These are phyloP conservation scores for Aspergillus floridensis DNA, from an alignment of 2,329 filamentous ascomycete genomes.

Conservation along the genomic window DNA sequence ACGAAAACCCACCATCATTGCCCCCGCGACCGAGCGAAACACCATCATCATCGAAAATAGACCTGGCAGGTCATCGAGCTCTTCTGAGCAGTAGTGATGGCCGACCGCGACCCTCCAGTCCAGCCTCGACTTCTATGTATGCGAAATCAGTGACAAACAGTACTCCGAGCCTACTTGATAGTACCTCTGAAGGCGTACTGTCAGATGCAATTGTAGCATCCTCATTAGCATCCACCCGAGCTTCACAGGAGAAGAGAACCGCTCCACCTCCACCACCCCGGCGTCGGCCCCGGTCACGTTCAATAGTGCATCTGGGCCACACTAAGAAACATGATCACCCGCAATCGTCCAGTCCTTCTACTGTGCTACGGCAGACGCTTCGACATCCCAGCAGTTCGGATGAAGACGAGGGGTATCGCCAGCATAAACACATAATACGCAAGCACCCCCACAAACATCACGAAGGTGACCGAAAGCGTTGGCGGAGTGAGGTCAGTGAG, in stretches of 20 bases:
- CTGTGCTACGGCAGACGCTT: conserved; percentile 43
- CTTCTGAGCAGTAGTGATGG: conserved; percentile 10
- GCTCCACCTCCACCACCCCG: conserved; percentile 41
- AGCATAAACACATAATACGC: conserved; percentile 34
- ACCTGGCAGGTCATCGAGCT: conserved; percentile 7
- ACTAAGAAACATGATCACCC: conserved; percentile 29
- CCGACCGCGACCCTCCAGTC: conserved; percentile 22
- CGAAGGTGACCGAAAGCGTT: conserved; percentile 48
- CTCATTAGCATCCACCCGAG: conserved; percentile 45
- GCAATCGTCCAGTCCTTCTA: conserved; percentile 37
- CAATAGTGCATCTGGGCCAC: conserved; percentile 34
- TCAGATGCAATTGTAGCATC: conserved; percentile 50
- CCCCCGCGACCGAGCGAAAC: conserved; percentile 23
- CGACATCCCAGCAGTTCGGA: conserved; percentile 38
- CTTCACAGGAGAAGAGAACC: conserved; percentile 37
- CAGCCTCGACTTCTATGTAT: conserved; percentile 28
- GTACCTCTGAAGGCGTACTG: conserved; percentile 35
- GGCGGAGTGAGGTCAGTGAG: conserved; percentile 45
- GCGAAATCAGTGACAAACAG: conserved; percentile 24
- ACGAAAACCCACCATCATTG: conserved; percentile 23
- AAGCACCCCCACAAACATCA: conserved; percentile 50
- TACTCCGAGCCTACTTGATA: conserved; percentile 23
- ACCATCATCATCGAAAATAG: not conserved
- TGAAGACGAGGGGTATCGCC: conserved; percentile 30
- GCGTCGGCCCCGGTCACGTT: conserved; percentile 37